Evolutionary conservation across 306 rosid species (phyloP).

Genomic region (Prunus dulcis): DNA sequence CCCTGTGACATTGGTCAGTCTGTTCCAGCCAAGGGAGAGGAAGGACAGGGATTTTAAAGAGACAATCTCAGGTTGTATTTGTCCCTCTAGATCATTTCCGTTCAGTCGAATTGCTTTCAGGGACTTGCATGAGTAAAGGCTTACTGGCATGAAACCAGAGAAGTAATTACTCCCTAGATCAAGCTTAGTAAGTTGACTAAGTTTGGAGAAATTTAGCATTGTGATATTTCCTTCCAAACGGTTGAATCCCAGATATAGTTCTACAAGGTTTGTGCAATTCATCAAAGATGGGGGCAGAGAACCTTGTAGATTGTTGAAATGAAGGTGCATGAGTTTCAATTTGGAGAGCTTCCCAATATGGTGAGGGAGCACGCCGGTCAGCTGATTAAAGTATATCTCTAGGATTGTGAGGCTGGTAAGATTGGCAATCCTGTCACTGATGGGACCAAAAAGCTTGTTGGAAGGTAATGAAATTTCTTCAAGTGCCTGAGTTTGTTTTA

Average conservation of each 20-base stretch:
- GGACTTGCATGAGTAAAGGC: neutral
- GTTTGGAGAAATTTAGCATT: neutral
- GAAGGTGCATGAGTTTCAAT: neutral
- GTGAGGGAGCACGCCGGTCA: neutral
- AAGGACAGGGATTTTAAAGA: neutral
- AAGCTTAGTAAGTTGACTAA: neutral
- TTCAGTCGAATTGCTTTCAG: neutral
- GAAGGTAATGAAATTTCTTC: neutral
- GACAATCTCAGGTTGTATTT: neutral
- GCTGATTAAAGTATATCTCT: neutral
- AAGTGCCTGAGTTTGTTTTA: neutral
- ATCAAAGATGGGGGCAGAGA: neutral
- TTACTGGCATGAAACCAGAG: neutral
- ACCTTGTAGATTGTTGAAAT: neutral
- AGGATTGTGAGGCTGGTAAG: neutral
- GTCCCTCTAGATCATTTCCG: neutral
- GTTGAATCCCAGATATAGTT: neutral
- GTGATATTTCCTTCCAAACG: neutral
- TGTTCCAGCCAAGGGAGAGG: neutral
- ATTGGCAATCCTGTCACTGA: neutral
- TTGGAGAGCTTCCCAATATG: neutral
- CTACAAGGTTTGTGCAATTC: constrained; percentile 2
- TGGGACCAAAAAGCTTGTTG: neutral
- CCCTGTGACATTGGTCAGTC: neutral
- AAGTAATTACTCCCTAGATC: neutral